Conservation (phyloP, 139 green algal species). For the Picochlorum sp. region DNA sequence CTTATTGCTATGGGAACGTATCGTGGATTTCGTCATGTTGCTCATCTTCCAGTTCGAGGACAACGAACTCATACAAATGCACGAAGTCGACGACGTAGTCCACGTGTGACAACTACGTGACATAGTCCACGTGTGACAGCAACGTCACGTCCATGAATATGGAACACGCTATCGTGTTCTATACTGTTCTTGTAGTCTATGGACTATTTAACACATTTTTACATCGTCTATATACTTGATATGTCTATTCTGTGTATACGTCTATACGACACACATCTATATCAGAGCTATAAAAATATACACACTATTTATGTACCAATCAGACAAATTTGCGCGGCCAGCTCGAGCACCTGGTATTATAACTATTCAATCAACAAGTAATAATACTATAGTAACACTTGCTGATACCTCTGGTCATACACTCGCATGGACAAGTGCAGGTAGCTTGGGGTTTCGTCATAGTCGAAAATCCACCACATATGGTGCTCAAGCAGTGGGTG, state of each 20-base stretch:
- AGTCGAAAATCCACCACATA: constrained; percentile 28
- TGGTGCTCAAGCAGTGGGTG: constrained; percentile 24
- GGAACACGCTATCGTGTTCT: too few species aligned
- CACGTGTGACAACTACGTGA: not conserved
- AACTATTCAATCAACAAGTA: constrained; percentile 23
- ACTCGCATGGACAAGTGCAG: constrained; percentile 14
- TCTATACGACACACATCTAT: too few species aligned
- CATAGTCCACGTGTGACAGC: too few species aligned
- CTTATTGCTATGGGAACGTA: constrained; percentile 42
- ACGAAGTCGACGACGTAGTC: constrained; percentile 20
- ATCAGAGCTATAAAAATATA: not conserved
- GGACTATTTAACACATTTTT: too few species aligned
- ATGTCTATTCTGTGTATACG: too few species aligned
- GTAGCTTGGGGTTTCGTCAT: constrained; percentile 22
- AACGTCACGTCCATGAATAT: too few species aligned
- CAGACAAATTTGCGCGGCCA: not conserved
- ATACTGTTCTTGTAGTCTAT: too few species aligned
- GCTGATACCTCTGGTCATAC: constrained; percentile 22
- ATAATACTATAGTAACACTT: constrained; percentile 31
- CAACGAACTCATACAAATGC: constrained; percentile 47
- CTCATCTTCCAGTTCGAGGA: constrained; percentile 39
- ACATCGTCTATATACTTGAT: too few species aligned
- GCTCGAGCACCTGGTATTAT: constrained; percentile 38
- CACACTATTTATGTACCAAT: too few species aligned
- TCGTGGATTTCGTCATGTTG: constrained; percentile 39